These are phyloP conservation scores for Salvia hispanica DNA, from an alignment of 257 asterid genomes.

Conservation along the genomic window DNA sequence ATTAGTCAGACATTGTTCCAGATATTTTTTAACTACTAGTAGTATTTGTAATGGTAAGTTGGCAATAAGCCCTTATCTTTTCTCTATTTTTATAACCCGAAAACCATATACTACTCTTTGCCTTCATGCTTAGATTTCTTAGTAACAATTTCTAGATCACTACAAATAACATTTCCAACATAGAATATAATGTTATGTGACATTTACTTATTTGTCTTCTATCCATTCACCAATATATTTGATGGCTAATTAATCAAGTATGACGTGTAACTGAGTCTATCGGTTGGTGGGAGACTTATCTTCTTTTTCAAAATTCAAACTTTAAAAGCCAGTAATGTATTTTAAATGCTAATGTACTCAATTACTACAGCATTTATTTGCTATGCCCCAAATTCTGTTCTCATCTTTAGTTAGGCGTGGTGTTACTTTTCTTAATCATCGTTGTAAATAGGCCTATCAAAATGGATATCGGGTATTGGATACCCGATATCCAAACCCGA, in stretches of 20 bases:
- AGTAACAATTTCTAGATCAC: not conserved
- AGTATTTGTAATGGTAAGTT: too few species aligned
- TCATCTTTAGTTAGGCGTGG: slow-evolving; percentile 12
- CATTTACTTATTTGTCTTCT: not conserved
- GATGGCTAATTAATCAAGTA: not conserved
- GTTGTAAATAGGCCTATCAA: too few species aligned
- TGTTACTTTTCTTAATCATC: slow-evolving; percentile 13
- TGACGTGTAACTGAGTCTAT: slow-evolving; percentile 19
- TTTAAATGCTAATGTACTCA: not conserved
- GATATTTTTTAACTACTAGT: too few species aligned
- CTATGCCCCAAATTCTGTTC: not conserved
- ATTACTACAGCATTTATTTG: not conserved
- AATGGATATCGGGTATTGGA: too few species aligned
- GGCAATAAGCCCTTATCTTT: too few species aligned
- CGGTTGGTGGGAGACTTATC: slow-evolving; percentile 24
- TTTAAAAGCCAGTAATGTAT: not conserved
- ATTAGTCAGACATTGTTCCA: too few species aligned
- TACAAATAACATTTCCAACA: not conserved
- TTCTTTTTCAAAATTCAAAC: not conserved
- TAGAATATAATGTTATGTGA: not conserved
- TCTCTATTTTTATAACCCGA: too few species aligned
- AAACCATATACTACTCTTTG: too few species aligned
- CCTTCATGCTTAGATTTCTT: too few species aligned
- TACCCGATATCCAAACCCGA: too few species aligned
- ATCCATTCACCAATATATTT: not conserved